phyloP scores from a whole-genome alignment of 2,329 filamentous ascomycete genomes.

The Thelonectria discophora region DNA sequence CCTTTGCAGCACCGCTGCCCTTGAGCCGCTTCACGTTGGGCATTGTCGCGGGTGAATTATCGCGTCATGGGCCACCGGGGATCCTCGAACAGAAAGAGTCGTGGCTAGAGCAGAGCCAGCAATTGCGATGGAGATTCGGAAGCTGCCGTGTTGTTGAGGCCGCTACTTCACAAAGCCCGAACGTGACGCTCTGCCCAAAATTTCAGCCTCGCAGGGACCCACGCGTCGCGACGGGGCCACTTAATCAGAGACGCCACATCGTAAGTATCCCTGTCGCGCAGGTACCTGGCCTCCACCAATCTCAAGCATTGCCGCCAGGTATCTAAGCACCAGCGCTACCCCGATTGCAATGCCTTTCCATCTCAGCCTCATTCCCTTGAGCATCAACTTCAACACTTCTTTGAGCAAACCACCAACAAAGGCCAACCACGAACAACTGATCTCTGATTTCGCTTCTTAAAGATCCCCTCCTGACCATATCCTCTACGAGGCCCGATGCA shows the following conservation, averaged over 20 bases:
- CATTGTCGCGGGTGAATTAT: constrained; percentile 51
- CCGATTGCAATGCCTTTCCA: constrained; percentile 8
- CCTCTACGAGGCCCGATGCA: not conserved
- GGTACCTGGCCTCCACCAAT: constrained; percentile 20
- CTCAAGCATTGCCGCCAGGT: constrained; percentile 5
- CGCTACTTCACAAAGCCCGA: constrained; percentile 28
- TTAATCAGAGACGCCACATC: constrained; percentile 28
- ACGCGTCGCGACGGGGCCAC: constrained; percentile 31
- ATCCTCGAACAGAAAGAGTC: constrained; percentile 15
- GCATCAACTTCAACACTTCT: constrained; percentile 14
- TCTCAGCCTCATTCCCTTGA: constrained; percentile 35
- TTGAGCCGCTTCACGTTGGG: constrained; percentile 68
- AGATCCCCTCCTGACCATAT: not conserved
- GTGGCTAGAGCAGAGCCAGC: constrained; percentile 21
- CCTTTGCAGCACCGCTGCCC: constrained; percentile 57
- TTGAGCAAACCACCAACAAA: not conserved
- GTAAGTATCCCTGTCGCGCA: constrained; percentile 22
- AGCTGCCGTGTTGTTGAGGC: constrained; percentile 20
- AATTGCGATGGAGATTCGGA: constrained; percentile 26
- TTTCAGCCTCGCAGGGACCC: constrained; percentile 49
- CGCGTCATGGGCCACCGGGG: constrained; percentile 34
- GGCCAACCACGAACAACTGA: not conserved
- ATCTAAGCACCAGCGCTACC: constrained; percentile 6
- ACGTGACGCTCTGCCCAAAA: constrained; percentile 41
- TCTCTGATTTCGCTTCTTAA: not conserved